These are phyloP conservation scores for Penicillium daleae DNA, from an alignment of 495 filamentous ascomycete species.

Conservation along the genomic window DNA sequence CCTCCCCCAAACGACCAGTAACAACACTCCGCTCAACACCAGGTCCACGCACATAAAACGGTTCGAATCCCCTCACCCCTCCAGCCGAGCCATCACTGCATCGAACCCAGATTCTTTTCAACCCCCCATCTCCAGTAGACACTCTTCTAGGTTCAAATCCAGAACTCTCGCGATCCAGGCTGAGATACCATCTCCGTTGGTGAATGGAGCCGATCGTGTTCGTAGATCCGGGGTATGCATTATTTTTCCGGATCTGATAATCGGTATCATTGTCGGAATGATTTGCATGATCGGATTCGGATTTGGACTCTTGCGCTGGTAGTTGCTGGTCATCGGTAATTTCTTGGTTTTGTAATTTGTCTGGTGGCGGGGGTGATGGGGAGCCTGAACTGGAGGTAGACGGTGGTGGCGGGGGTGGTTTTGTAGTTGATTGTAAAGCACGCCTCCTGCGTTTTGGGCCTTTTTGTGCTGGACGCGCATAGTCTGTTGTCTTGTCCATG, in stretches of 20 bases:
- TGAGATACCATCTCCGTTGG: slow-evolving; percentile 65
- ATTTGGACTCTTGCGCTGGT: background rate
- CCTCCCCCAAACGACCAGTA: slow-evolving; percentile 58
- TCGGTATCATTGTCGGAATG: slow-evolving; percentile 36
- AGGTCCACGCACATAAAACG: slow-evolving; percentile 62
- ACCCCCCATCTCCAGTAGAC: background rate
- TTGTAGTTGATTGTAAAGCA: background rate
- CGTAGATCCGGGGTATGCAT: slow-evolving; percentile 64
- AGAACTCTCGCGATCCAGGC: slow-evolving; percentile 55
- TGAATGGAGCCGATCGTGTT: slow-evolving; percentile 67
- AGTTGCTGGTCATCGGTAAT: background rate
- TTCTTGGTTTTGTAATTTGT: background rate
- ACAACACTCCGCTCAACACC: slow-evolving; percentile 64
- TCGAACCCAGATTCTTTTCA: slow-evolving; percentile 32
- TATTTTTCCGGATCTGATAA: slow-evolving; percentile 58
- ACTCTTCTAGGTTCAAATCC: slow-evolving; percentile 50
- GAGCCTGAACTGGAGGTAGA: slow-evolving; percentile 29
- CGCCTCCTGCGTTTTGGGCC: slow-evolving; percentile 37
- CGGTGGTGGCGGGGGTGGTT: slow-evolving; percentile 12
- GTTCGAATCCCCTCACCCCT: slow-evolving; percentile 44
- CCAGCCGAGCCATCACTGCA: background rate
- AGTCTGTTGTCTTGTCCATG: slow-evolving; percentile 53
- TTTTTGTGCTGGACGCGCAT: slow-evolving; percentile 27
- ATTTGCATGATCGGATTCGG: slow-evolving; percentile 1
- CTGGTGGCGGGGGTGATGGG: slow-evolving; percentile 6